Evolutionary conservation across 2,329 filamentous ascomycete genomes (phyloP), one percentile per base, ranked within the genome.

Genomic region (Fusarium aywerte): DNA sequence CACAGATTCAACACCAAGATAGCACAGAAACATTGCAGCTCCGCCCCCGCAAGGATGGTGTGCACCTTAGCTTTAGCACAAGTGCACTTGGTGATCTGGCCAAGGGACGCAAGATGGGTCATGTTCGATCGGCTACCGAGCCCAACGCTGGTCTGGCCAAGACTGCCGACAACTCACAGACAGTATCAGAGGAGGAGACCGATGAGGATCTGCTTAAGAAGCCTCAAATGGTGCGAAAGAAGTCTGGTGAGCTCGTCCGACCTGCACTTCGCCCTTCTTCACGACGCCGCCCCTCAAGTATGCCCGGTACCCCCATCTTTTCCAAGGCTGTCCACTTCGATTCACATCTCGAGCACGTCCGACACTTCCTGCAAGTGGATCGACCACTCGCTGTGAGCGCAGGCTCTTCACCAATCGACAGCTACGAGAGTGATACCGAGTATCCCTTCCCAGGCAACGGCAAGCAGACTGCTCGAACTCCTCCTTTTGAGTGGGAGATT

Each of bases 301-400:
- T 98, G 92, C 96, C 96, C 10, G 96, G 96, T 54, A 99, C 96
- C 0, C 96, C 96, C 0, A 96, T 95, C 10, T 98, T 95, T 76
- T 91, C 91, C 70, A 99, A 99, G 79, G 93, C 92, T 13, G 96
- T 99, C n/a, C 96, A 99, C 79, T 99, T 99, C 76, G 96, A 98
- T 79, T 92, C 95, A 25, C 92, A 97, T 75, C 88, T 98, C 36
- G 96, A 98, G 80, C 95, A 98, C 73, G 95, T 98, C 36, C 89
- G 96, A 31, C 96, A 98, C 77, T 99, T 99, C 78, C 83, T 97
- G 21, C 93, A 97, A 76, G 90, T 97, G 8, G 96, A 99, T 75
- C 89, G 92, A 57, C 96, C 96, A 3, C 89, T 97, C n/a, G 96
- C 96, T 48, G 96, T 99, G 76, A 98, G 95, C 77, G 94, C 94